Evolutionary conservation across 208 protist species (phyloP), one percentile per base, ranked within the genome.

Genomic region (Leishmania tropica): DNA sequence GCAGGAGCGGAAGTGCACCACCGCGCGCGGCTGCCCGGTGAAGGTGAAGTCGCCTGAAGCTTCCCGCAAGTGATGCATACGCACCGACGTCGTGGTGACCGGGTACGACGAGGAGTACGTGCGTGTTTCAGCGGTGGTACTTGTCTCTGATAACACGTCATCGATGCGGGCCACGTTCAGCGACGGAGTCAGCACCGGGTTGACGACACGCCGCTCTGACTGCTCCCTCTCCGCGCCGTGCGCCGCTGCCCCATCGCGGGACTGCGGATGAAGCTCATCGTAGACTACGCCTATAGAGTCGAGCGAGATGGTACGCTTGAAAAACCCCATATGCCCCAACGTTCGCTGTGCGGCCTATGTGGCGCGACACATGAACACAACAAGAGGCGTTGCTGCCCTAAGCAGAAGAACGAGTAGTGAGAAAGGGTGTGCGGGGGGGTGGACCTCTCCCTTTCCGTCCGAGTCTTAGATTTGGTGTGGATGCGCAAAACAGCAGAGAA

Each of bases 1-100:
- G 81, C 94, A 97, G 3, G 92, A 94, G 65, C 89, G 87, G 80
- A 97, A 96, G 60, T 81, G 87, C 68, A 93, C 86, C 28, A 97
- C 90, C 76, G 95, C 94, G 37, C 75, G 76, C 17, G 90, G 91
- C 72, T 85, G 85, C 37, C 89, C 91, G 75, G 87, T 93, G 83
- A 88, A 95, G 58, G 88, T 92, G 85, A 94, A 94, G 53, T 90
- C 83, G 40, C 89, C 79, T 17, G 85, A 88, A 42, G 85, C 67
- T 58, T 89, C 78, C 21, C 84, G 80, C 62, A 83, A 53, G 60
- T 88, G 86, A n/a, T 88, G 84, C 45, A 92, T 81, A 65, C 79
- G 80, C 28, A 87, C 71, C 31, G 80, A 71, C n/a, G 81, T 83
- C 17, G 83, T 70, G 28, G 58, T 82, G 62, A 86, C 71, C 58